These are phyloP conservation scores for Inga laurina DNA, from an alignment of 306 rosid genomes.

Conservation along the genomic window DNA sequence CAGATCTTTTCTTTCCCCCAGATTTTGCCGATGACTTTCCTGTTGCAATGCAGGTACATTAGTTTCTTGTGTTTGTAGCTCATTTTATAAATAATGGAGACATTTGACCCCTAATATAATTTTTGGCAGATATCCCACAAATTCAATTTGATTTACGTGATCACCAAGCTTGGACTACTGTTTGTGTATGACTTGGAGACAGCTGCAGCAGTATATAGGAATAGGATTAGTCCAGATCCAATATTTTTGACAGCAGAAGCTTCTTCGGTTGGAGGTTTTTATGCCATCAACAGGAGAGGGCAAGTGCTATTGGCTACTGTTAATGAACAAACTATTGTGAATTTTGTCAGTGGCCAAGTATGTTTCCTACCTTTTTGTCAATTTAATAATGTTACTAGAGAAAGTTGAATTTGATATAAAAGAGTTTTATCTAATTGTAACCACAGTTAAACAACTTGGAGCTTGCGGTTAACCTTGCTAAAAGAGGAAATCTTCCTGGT, in stretches of 20 bases:
- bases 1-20: constrained; percentile 99
- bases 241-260: constrained; percentile 98
- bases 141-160: constrained; percentile 90
- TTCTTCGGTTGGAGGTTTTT: constrained; percentile 88
- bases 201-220: constrained; percentile 96
- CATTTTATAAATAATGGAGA: constrained; percentile 13
- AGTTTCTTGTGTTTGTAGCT: constrained; percentile 30
- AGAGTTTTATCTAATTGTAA: constrained; percentile 19
- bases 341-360: constrained; percentile 97
- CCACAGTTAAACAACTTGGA: constrained; percentile 93
- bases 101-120: constrained; percentile 27
- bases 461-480: constrained; percentile 98
- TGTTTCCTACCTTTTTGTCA: constrained; percentile 34
- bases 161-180: constrained; percentile 96
- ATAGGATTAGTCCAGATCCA: constrained; percentile 98
- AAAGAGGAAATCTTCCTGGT: constrained; percentile 99
- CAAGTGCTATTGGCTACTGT: constrained; percentile 99
- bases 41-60: constrained; percentile 93
- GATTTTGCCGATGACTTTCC: constrained; percentile 99
- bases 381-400: constrained; percentile 19
- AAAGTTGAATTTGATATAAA: constrained; percentile 8
- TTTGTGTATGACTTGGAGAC: constrained; percentile 99
- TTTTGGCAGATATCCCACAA: constrained; percentile 92
- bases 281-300: constrained; percentile 95
- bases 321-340: constrained; percentile 92